These are phyloP conservation scores for Lentinula aciculospora DNA, from an alignment of 768 basidiomycete genomes.

Conservation along the genomic window DNA sequence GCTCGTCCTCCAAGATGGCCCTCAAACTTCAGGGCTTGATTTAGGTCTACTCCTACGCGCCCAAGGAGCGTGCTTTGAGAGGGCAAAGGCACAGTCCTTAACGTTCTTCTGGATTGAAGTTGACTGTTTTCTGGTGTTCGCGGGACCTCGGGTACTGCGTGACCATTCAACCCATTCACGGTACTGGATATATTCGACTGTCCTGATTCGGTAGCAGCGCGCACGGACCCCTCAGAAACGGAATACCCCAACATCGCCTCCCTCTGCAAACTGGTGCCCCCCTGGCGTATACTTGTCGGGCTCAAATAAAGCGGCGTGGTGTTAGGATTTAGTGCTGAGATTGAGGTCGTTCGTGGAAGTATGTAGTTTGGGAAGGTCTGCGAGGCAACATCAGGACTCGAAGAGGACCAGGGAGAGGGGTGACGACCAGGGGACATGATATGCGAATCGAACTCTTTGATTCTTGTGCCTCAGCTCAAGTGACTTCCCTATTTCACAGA, in stretches of 20 bases:
- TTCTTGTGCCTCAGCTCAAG: not conserved
- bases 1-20: not conserved
- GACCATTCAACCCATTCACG: not conserved
- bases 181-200: not conserved
- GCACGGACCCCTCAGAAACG: not conserved
- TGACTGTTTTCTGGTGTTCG: not conserved
- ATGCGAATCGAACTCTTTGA: not conserved
- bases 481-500: not conserved
- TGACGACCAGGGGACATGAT: not conserved
- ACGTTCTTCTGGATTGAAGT: not conserved
- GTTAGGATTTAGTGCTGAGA: not conserved
- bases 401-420: not conserved
- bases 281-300: not conserved
- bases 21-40: not conserved
- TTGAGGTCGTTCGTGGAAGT: not conserved
- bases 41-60: not conserved
- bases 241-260: not conserved
- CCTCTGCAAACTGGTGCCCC: not conserved
- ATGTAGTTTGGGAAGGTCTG: not conserved
- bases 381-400: not conserved
- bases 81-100: not conserved
- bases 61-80: not conserved
- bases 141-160: not conserved
- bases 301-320: not conserved
- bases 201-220: not conserved